Evolutionary conservation across 108 stramenopile genomes (phyloP).

Genomic region (Nitzschia sp.): DNA sequence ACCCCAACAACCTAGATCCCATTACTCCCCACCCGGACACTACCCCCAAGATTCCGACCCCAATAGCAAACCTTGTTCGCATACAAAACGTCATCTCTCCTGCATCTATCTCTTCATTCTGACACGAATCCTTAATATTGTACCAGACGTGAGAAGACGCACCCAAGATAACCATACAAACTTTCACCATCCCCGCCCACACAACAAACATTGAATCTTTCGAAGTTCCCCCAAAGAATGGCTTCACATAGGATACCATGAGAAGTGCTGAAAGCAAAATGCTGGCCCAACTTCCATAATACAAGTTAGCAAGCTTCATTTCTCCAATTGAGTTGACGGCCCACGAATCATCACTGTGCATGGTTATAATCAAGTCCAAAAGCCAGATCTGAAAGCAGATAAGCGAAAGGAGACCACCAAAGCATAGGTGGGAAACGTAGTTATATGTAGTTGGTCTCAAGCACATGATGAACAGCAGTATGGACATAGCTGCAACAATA

Average conservation of each 20-base stretch:
- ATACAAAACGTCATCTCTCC: constrained; percentile 42
- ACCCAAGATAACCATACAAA: constrained; percentile 54
- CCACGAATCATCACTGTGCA: constrained; percentile 51
- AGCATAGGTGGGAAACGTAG: constrained; percentile 27
- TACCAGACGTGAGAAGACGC: constrained; percentile 49
- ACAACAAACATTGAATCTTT: constrained; percentile 37
- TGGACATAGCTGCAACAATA: constrained; percentile 30
- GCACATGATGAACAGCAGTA: constrained; percentile 35
- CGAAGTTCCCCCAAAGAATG: constrained; percentile 12
- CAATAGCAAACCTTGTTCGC: constrained; percentile 39
- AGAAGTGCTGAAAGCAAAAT: constrained; percentile 42
- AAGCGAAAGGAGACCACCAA: constrained; percentile 42
- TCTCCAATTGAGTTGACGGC: constrained; percentile 60
- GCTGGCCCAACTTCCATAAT: constrained; percentile 50
- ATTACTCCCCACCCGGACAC: constrained; percentile 20
- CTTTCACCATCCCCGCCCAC: constrained; percentile 47
- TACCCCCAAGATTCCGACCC: constrained; percentile 40
- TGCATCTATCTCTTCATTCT: constrained; percentile 15
- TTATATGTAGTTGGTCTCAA: constrained; percentile 36
- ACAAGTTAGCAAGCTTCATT: constrained; percentile 53
- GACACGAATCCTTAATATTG: constrained; percentile 37
- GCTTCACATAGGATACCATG: constrained; percentile 43
- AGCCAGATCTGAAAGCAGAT: constrained; percentile 40
- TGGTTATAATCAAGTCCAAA: constrained; percentile 38
- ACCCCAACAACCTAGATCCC: constrained; percentile 13